Evolutionary conservation across 23 red algal genomes (phyloP), one percentile per base, ranked within the genome.

Genomic region (Gracilaria vermiculophylla): DNA sequence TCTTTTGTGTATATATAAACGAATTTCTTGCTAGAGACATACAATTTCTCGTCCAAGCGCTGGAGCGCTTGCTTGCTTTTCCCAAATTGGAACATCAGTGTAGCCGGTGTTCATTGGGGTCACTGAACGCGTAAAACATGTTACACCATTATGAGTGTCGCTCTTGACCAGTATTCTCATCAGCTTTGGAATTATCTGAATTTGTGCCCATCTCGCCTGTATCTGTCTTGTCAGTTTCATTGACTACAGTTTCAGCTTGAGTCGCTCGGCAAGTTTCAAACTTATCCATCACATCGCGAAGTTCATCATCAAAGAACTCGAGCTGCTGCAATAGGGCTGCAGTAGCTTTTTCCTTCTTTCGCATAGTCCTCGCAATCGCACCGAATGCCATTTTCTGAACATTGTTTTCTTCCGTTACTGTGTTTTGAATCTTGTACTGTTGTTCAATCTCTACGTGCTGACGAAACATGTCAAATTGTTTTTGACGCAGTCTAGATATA

Each of bases 381-480:
- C 69, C 73, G 40, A 88, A 88, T 19, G 48, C 69, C 69, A 77
- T 76, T 14, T 69, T 67, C 11, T 88, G 69, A 10, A 88, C 84
- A 52, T 75, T 69, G 66, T 88, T 88, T 43, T 69, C 84, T 40
- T 88, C 84, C 15, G 57, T 34, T 20, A 78, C 72, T 6, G 84
- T 52, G 53, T 88, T 88, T 53, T 88, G 60, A 88, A 88, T 88
- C 72, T 88, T 88, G 39, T 88, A 88, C 27, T 57, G 45, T 41
- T 88, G 84, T 33, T 88, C 84, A 23, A 88, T 88, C 40, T 88
- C 84, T 31, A 88, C 84, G 58, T 88, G 84, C 33, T 53, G 66
- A 15, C 84, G 84, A 77, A 88, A 88, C 84, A 88, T 88, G 41
- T 88, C 84, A 53, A 88, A 88, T 69, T 88, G 84, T 20, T 69